phyloP scores from a whole-genome alignment of 768 basidiomycete genomes.

The Dioszegia hungarica region DNA sequence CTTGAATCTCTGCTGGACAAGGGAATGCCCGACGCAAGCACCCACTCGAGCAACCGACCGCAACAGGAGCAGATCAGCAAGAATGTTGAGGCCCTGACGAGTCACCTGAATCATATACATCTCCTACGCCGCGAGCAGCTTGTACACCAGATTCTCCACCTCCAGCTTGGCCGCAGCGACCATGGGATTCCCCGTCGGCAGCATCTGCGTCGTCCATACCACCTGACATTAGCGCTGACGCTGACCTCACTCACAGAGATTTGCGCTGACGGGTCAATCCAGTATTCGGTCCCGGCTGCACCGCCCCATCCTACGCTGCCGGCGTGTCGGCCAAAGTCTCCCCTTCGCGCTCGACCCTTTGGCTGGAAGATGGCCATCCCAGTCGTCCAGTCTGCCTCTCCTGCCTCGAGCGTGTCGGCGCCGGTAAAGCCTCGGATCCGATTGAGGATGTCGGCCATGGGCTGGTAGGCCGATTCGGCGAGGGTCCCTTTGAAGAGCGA shows the following conservation, averaged over 20 bases:
- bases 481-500: slow-evolving; percentile 29
- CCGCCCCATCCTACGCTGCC: slow-evolving; percentile 38
- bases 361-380: slow-evolving; percentile 25
- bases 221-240: slow-evolving; percentile 5
- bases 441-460: slow-evolving; percentile 12
- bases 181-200: slow-evolving; percentile 6
- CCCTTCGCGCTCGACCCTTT: slow-evolving; percentile 9
- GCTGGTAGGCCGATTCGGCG: slow-evolving; percentile 9
- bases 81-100: no score
- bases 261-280: slow-evolving; percentile 27
- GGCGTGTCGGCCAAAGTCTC: slow-evolving; percentile 20
- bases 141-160: slow-evolving; percentile 7
- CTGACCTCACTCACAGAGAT: slow-evolving; percentile 28
- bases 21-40: no score
- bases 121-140: not conserved
- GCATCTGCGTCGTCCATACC: slow-evolving; percentile 29
- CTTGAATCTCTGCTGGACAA: no score
- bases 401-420: slow-evolving; percentile 5
- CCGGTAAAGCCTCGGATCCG: slow-evolving; percentile 1
- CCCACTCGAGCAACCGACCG: no score
- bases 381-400: slow-evolving; percentile 37
- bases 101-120: no score
- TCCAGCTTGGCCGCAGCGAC: slow-evolving; percentile 10
- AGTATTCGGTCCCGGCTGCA: slow-evolving; percentile 34
- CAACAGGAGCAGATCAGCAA: no score